phyloP scores from a whole-genome alignment of 352 stramenopile species.

The Phytophthora foliorum region DNA sequence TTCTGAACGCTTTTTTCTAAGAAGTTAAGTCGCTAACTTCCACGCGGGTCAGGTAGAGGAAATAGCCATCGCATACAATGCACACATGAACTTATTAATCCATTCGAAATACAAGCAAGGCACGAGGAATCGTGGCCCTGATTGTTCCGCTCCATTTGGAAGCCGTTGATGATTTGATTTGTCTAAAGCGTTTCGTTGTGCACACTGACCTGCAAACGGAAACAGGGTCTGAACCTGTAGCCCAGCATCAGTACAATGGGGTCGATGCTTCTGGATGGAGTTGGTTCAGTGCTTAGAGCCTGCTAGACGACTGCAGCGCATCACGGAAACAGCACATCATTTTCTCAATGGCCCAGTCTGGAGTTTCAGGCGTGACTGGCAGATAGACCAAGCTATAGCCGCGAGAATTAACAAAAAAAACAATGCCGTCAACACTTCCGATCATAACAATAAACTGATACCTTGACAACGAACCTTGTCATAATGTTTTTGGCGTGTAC shows the following conservation, averaged over 20 bases:
- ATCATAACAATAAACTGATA: not conserved
- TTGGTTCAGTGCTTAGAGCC: slow-evolving; percentile 27
- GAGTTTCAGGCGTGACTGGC: slow-evolving; percentile 80
- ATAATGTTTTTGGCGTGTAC: slow-evolving; percentile 78
- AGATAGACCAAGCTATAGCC: slow-evolving; percentile 75
- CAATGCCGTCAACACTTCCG: not conserved
- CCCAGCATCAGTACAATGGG: slow-evolving; percentile 4
- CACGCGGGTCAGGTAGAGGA: too few species aligned
- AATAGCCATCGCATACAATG: too few species aligned
- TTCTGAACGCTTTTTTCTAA: slow-evolving; percentile 22
- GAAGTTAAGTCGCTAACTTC: not conserved
- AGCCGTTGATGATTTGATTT: too few species aligned
- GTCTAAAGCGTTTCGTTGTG: too few species aligned
- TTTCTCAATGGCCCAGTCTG: slow-evolving; percentile 81
- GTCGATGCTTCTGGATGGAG: not conserved
- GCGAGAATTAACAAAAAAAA: not conserved
- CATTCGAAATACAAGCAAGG: too few species aligned
- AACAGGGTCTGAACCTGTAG: too few species aligned
- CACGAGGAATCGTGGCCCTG: too few species aligned
- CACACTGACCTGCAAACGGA: too few species aligned
- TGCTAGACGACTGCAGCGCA: slow-evolving; percentile 50
- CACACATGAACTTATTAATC: slow-evolving; percentile 1
- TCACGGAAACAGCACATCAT: slow-evolving; percentile 75
- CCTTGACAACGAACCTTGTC: slow-evolving; percentile 54
- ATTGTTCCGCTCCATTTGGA: too few species aligned